Percentiles rank a stretch among this genome's conserved stretches.
phyloP scores from a whole-genome alignment of 2,329 filamentous ascomycete species.

The Cladosporium phlei region DNA sequence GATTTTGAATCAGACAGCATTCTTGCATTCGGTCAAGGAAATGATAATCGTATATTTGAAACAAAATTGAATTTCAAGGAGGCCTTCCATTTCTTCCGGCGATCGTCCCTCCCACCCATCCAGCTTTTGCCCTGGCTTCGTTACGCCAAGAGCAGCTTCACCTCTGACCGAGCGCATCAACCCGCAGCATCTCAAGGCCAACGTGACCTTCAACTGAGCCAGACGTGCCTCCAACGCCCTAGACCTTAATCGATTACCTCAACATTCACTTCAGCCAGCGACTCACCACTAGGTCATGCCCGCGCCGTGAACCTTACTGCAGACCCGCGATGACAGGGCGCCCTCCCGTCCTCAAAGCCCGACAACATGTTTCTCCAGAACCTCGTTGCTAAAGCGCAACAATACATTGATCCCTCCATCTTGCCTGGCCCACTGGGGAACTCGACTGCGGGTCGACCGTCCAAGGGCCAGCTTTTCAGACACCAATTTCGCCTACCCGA shows the following conservation, averaged over 20 bases:
- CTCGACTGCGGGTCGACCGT: slow-evolving; percentile 73
- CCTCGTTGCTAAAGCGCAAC: slow-evolving; percentile 92
- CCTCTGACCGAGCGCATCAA: slow-evolving; percentile 9
- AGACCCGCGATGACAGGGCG: slow-evolving; percentile 12
- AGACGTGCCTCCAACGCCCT: neutral
- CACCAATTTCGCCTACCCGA: slow-evolving; percentile 93
- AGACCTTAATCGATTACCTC: neutral
- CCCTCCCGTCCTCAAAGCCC: slow-evolving; percentile 14
- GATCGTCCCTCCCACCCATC: slow-evolving; percentile 7
- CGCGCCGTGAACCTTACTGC: slow-evolving; percentile 4
- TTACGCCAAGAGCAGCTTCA: slow-evolving; percentile 7
- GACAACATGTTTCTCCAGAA: slow-evolving; percentile 64
- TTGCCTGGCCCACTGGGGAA: slow-evolving; percentile 53
- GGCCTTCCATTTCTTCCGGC: too few species aligned
- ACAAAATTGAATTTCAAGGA: too few species aligned
- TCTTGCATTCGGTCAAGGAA: too few species aligned
- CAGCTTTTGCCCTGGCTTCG: slow-evolving; percentile 1
- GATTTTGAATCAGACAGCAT: too few species aligned
- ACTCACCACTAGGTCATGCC: slow-evolving; percentile 6
- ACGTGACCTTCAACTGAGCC: neutral
- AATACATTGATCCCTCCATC: slow-evolving; percentile 85
- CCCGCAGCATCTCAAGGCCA: neutral
- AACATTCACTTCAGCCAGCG: neutral
- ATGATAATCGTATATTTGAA: too few species aligned
- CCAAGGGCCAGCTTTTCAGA: slow-evolving; percentile 89